Conservation (phyloP, 257 asterid genomes). For the Jaltomata sinuosa region DNA sequence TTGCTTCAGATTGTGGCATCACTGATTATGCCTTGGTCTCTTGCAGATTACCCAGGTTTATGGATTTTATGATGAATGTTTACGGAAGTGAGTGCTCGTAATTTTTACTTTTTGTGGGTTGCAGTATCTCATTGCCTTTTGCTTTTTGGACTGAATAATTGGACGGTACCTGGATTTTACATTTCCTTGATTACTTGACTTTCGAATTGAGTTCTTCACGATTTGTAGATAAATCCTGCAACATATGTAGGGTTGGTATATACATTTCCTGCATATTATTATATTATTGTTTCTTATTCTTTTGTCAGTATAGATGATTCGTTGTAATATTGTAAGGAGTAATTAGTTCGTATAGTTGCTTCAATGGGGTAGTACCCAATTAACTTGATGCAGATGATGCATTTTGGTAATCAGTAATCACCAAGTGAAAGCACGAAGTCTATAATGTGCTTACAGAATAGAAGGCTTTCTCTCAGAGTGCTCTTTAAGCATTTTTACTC, state of each 20-base stretch:
- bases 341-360: not conserved
- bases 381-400: not conserved
- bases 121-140: not conserved
- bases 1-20: not conserved
- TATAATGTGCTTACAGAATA: not conserved
- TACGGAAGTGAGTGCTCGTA: slow-evolving; percentile 52
- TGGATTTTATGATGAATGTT: slow-evolving; percentile 70
- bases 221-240: not conserved
- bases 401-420: not conserved
- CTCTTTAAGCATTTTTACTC: not conserved
- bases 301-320: not conserved
- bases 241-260: not conserved
- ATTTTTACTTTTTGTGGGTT: not conserved
- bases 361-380: not conserved
- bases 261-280: too few relatives aligned
- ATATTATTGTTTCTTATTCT: not conserved
- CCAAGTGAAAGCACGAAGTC: not conserved
- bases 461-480: not conserved
- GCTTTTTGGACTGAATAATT: not conserved
- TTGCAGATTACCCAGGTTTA: slow-evolving; percentile 71
- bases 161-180: not conserved
- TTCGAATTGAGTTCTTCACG: not conserved
- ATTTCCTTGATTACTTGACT: too few relatives aligned
- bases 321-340: not conserved
- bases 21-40: not conserved